Evolutionary conservation across 805 yeast species (phyloP), one percentile per base, ranked within the genome.

Genomic region (Maudiozyma turicensis): DNA sequence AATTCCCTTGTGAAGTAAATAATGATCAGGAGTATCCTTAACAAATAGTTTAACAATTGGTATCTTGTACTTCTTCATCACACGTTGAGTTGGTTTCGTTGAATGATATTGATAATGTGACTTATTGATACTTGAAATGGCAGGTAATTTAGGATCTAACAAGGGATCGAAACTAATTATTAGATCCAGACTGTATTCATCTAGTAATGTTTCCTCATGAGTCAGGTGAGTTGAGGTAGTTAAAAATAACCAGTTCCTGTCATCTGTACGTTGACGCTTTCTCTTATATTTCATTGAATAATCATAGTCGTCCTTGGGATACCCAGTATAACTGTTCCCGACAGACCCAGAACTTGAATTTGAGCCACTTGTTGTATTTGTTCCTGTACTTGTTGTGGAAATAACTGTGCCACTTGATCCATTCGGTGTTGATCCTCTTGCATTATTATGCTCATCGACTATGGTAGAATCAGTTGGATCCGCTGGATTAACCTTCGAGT

Each of bases 131-230:
- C 51, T 56, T 13, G 56, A 59, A 29, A 71, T 52, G 26, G 66
- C 64, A 6, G 63, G 64, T 37, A 66, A 55, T 14, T 55, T 48
- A 31, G 64, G 67, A 44, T 68, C 64, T 32, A 74, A 40, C 40
- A 58, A 44, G 5, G 77, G 69, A 59, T 78, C 82, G 51, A 78
- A 69, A n/a, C 80, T 70, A 0, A 78, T 58, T 29, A 78, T 70
- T 35, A 71, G 57, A 52, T 77, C 75, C 45, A 75, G 59, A 35
- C 64, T 58, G 47, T 67, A 63, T 28, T 63, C 67, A 29, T 66
- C 67, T 44, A 65, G 49, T 13, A 61, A 63, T 26, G 55, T 62
- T 7, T 62, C 52, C 47, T 60, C 65, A 40, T 62, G 66, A 20
- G 65, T 64, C 39, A 76, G 54, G 55, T 74, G 80, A 32, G 73